phyloP scores from a whole-genome alignment of 768 basidiomycete species.

The Rhizopogon vinicolor region DNA sequence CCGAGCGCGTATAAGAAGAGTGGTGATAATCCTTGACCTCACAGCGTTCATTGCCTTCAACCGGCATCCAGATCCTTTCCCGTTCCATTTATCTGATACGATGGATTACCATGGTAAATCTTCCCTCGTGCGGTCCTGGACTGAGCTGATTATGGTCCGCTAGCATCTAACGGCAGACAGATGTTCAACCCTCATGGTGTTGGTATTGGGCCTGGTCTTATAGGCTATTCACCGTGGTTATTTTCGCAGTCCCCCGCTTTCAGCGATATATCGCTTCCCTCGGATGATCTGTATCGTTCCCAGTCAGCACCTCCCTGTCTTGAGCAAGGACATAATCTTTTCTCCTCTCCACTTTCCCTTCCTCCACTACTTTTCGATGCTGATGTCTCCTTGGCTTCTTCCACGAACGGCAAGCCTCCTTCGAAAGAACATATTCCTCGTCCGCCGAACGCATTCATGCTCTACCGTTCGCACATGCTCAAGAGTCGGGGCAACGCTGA shows the following conservation, averaged over 20 bases:
- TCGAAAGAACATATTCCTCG: slow-evolving; percentile 34
- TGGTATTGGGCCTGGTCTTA: not conserved
- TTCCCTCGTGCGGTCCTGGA: not conserved
- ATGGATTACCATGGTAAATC: not conserved
- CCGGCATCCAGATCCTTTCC: not conserved
- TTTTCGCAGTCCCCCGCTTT: not conserved
- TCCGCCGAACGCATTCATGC: slow-evolving; percentile 54
- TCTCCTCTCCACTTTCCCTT: not conserved
- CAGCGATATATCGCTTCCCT: not conserved
- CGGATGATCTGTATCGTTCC: slow-evolving; percentile 4
- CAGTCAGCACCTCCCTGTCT: slow-evolving; percentile 8
- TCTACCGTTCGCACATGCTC: slow-evolving; percentile 50
- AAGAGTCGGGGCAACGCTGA: slow-evolving; percentile 37
- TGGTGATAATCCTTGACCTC: not conserved
- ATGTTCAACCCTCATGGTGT: not conserved
- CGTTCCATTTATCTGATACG: not conserved
- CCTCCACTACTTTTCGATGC: not conserved
- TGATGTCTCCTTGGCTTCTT: not conserved
- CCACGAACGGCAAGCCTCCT: not conserved
- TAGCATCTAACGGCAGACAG: not conserved
- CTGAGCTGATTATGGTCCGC: not conserved
- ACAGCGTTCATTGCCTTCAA: not conserved
- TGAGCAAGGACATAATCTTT: not conserved
- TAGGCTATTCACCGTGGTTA: not conserved
- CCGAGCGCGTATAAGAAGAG: not conserved